Conservation (phyloP, 345 rosid genomes). For the Eutrema japonicum region DNA sequence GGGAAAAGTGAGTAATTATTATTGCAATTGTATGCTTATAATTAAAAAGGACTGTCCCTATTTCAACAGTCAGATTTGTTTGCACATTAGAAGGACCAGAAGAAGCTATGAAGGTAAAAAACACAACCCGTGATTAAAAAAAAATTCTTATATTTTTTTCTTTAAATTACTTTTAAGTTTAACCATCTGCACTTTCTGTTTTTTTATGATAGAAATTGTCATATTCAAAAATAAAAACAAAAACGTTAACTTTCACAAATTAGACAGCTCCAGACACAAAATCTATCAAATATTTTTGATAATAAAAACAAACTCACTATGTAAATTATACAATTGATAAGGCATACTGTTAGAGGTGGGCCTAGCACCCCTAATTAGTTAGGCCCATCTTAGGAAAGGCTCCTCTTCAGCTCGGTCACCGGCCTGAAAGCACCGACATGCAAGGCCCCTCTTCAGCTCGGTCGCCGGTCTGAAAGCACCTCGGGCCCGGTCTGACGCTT, state of each 20-base stretch:
- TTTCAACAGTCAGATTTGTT: slow-evolving; percentile 39
- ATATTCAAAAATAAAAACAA: slow-evolving; percentile 22
- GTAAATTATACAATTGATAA: slow-evolving; percentile 8
- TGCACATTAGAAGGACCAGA: slow-evolving; percentile 40
- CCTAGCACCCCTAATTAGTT: no score
- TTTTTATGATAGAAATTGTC: slow-evolving; percentile 29
- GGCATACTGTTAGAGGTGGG: neutral
- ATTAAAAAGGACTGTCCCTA: slow-evolving; percentile 37
- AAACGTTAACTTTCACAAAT: slow-evolving; percentile 43
- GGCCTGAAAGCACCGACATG: no score
- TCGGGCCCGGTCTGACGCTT: no score
- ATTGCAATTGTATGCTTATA: slow-evolving; percentile 41
- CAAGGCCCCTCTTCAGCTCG: no score
- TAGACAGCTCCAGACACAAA: slow-evolving; percentile 24
- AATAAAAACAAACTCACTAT: slow-evolving; percentile 21
- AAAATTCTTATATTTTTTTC: neutral
- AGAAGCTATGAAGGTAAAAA: slow-evolving; percentile 36
- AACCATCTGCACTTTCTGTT: slow-evolving; percentile 23
- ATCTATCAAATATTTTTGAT: slow-evolving; percentile 26
- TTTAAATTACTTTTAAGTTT: slow-evolving; percentile 12
- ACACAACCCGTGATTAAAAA: slow-evolving; percentile 41
- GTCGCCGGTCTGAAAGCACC: no score
- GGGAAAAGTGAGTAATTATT: slow-evolving; percentile 31
- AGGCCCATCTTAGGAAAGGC: no score
- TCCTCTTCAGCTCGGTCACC: no score